phyloP scores from a whole-genome alignment of 306 rosid species.

The Quercus gilva region DNA sequence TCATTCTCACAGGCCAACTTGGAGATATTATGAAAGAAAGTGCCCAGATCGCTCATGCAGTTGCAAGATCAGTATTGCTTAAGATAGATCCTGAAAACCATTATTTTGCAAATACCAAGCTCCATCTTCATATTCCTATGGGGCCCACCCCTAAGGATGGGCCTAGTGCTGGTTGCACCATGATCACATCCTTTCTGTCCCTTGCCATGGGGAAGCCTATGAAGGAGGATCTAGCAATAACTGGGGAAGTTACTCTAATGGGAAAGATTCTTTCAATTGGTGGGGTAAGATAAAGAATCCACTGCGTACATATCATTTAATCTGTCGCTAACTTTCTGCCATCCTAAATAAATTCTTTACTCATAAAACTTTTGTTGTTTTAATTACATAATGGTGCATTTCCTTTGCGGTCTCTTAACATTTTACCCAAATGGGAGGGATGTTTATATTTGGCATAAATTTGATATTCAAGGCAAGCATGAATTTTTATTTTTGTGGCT shows the following conservation, averaged over 20 bases:
- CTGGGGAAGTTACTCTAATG: conserved; percentile 94
- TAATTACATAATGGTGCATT: not conserved
- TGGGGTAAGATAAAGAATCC: conserved; percentile 63
- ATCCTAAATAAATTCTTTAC: conserved; percentile 1
- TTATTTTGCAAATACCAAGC: conserved; percentile 74
- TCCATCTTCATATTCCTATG: conserved; percentile 93
- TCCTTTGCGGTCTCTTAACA: conserved; percentile 1
- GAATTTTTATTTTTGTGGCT: not conserved
- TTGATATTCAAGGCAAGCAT: not conserved
- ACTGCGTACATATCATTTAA: not conserved
- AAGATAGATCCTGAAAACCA: conserved; percentile 55
- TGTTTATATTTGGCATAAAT: not conserved
- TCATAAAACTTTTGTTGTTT: not conserved
- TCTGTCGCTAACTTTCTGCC: not conserved
- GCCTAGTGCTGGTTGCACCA: conserved; percentile 99
- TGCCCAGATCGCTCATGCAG: conserved; percentile 94
- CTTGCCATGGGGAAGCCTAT: conserved; percentile 85
- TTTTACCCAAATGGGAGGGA: not conserved
- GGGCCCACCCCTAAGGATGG: conserved; percentile 99
- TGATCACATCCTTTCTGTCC: conserved; percentile 88
- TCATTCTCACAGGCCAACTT: conserved; percentile 78
- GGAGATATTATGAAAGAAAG: conserved; percentile 99
- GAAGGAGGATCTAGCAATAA: conserved; percentile 91
- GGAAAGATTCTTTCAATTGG: conserved; percentile 98
- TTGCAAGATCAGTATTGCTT: conserved; percentile 62